Evolutionary conservation across 2,329 filamentous ascomycete species (phyloP).

Genomic region (Ascochyta viciae-villosae): DNA sequence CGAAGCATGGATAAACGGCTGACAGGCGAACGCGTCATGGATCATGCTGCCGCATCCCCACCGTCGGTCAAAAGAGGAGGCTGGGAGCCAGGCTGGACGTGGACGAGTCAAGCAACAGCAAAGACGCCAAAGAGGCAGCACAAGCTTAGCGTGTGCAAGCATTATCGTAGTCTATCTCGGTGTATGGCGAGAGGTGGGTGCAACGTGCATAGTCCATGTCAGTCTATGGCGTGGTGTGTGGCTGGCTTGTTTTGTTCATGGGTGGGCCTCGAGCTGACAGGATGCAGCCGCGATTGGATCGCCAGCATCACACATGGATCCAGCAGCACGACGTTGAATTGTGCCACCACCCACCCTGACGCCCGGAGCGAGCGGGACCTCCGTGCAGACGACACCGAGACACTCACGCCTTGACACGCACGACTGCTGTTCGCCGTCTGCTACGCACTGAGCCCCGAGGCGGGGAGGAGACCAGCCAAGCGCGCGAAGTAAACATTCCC

Average conservation of each 20-base stretch:
- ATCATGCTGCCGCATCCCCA: constrained; percentile 7
- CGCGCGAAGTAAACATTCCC: not conserved
- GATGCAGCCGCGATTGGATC: constrained; percentile 1
- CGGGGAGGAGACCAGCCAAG: constrained; percentile 8
- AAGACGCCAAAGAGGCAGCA: not conserved
- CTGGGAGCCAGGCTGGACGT: not conserved
- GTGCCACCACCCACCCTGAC: constrained; percentile 5
- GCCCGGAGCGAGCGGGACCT: not conserved
- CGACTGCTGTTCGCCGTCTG: not conserved
- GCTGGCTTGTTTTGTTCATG: constrained; percentile 5
- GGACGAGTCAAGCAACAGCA: not conserved
- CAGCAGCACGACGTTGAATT: constrained; percentile 8
- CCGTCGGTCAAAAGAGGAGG: not conserved
- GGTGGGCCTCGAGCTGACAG: constrained; percentile 3
- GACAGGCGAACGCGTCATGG: constrained; percentile 14
- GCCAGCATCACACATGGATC: constrained; percentile 10
- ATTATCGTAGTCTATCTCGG: not conserved
- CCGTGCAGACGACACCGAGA: not conserved
- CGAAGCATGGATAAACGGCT: constrained; percentile 12
- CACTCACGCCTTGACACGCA: not conserved
- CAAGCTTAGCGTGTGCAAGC: not conserved
- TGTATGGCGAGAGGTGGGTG: not conserved
- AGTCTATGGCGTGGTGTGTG: too few species aligned
- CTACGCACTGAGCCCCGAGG: constrained; percentile 14
- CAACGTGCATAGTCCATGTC: too few species aligned